Base-by-base conservation (phyloP, 1,284 basidiomycete species). In the Cutaneotrichosporon mucoides region DNA sequence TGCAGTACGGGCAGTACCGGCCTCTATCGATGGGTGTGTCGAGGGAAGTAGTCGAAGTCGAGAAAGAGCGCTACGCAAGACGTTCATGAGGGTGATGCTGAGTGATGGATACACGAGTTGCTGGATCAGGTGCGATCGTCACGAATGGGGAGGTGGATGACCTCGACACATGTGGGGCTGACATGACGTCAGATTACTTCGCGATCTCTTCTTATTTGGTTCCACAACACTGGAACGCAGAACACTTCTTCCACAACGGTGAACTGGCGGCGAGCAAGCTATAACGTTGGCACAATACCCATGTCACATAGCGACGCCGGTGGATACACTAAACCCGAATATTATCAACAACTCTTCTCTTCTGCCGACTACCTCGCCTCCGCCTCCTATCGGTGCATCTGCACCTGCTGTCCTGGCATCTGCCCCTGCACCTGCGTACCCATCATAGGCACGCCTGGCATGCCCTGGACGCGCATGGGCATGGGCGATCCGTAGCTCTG, bases 1-100 rank as follows among this genome's bases (percentile, higher is more conserved):
- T 43, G 73, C 73, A 8, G 11, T 34, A 4, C 51, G 40, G 13
- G 24, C 5, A 33, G 38, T n/a, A 6, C 37, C 13, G 24, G 13
- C 24, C 12, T 24, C n/a, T 11, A n/a, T 15, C 13, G 7, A 2
- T 16, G 15, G 49, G 24, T 15, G 35, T 7, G 12, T 15, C 5
- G 7, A 7, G 7, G 33, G 36, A 6, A 6, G 5, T 12, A 37
- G 24, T 49, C 5, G 40, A 10, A 24, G 7, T 12, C 11, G 38
- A 34, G 37, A 11, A 11, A 33, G 2, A 10, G 12, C 15, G 13
- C 10, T 35, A 13, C 37, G 10, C 37, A 33, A 4, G 51, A 35
- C n/a, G 44, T 24, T 46, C 44, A 46, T 46, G 44, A 24, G 44
- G 10, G 38, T 40, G 9, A 12, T 40, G 8, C 38, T 40, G 38